Conservation (phyloP, 768 basidiomycete genomes). For the Xerocomellus dryophilus region DNA sequence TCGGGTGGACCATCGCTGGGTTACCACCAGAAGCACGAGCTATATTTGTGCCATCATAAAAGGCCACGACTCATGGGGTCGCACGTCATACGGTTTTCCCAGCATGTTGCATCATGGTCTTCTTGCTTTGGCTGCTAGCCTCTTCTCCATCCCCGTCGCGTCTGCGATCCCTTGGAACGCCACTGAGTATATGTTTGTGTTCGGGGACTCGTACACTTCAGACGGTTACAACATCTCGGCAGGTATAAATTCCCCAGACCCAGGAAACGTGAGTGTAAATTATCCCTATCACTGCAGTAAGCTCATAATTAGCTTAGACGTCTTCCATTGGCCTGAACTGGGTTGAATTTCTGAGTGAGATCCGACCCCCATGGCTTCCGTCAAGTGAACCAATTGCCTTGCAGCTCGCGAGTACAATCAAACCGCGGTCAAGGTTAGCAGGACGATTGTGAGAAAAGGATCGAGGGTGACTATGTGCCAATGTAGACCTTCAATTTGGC, state of each 20-base stretch:
- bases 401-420: constrained; percentile 54
- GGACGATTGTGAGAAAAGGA: not conserved
- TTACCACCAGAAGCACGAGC: not conserved
- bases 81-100: not conserved
- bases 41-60: constrained; percentile 9
- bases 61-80: not conserved
- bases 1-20: not conserved
- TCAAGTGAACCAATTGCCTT: constrained; percentile 4
- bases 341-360: constrained; percentile 51
- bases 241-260: constrained; percentile 49
- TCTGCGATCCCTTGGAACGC: constrained; percentile 44
- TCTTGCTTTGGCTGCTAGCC: not conserved
- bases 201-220: constrained; percentile 63
- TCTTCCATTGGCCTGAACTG: constrained; percentile 64
- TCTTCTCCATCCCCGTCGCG: constrained; percentile 7
- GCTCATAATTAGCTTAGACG: constrained; percentile 35
- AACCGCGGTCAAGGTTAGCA: constrained; percentile 44
- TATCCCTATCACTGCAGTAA: not conserved
- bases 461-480: not conserved
- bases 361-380: not conserved
- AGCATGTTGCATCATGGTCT: constrained; percentile 13
- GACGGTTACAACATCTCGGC: constrained; percentile 59
- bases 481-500: constrained; percentile 62
- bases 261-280: constrained; percentile 44
- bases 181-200: constrained; percentile 55